phyloP scores from a whole-genome alignment of 2,329 filamentous ascomycete genomes.

The Alternaria tenuissima region DNA sequence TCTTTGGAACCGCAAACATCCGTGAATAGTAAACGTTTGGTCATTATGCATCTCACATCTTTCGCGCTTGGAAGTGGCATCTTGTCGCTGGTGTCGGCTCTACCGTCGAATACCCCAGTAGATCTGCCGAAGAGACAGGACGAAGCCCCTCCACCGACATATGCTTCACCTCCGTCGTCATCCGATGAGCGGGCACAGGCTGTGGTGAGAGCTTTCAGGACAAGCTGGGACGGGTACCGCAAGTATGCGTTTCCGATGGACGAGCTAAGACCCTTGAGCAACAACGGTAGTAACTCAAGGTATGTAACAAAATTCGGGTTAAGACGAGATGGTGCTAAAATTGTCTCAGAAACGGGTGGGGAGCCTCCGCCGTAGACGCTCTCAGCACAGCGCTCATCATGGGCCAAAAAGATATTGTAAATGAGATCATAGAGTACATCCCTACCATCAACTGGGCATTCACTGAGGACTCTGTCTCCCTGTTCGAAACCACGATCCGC shows the following conservation, averaged over 20 bases:
- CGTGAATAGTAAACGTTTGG: not conserved
- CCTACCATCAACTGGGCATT: conserved; percentile 74
- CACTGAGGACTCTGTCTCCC: conserved; percentile 67
- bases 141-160: conserved; percentile 13
- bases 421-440: conserved; percentile 75
- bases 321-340: not conserved
- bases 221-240: conserved; percentile 63
- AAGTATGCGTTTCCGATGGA: conserved; percentile 80
- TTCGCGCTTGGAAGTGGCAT: not conserved
- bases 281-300: conserved; percentile 73
- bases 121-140: conserved; percentile 24
- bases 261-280: conserved; percentile 73
- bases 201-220: conserved; percentile 45
- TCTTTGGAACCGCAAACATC: not conserved
- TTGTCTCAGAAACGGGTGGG: conserved; percentile 76
- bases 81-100: conserved; percentile 17
- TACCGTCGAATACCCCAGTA: conserved; percentile 22
- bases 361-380: conserved; percentile 81
- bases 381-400: conserved; percentile 82
- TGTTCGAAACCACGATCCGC: conserved; percentile 92
- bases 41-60: not conserved
- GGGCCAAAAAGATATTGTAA: conserved; percentile 71
- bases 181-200: conserved; percentile 39
- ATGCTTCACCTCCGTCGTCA: conserved; percentile 10
- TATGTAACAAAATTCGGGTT: conserved; percentile 50